These are phyloP conservation scores for Coniochaeta sp. DNA, from an alignment of 2,329 filamentous ascomycete species.

Conservation along the genomic window DNA sequence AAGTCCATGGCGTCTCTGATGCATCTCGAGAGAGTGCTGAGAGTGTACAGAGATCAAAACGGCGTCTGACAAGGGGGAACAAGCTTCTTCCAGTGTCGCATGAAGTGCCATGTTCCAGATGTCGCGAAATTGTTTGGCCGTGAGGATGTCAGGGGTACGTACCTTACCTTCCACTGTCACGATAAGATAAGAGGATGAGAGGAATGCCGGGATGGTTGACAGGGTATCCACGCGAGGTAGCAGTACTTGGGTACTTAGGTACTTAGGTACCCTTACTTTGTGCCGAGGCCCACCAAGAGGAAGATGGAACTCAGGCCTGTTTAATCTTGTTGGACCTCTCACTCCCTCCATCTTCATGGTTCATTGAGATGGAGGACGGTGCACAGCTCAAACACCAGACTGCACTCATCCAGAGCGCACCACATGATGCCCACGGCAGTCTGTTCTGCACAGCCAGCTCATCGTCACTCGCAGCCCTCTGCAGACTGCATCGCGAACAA, in stretches of 20 bases:
- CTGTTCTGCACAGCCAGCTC: background rate
- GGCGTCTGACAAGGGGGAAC: constrained; percentile 6
- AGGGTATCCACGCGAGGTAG: too few relatives aligned
- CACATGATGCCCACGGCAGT: background rate
- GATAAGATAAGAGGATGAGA: background rate
- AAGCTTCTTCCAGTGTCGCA: constrained; percentile 11
- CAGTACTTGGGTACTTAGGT: too few relatives aligned
- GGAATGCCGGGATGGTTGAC: too few relatives aligned
- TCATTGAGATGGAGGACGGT: too few relatives aligned
- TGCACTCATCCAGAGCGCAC: background rate
- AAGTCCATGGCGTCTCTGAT: constrained; percentile 47
- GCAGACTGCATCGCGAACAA: background rate
- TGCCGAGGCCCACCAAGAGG: too few relatives aligned
- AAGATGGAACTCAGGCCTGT: too few relatives aligned
- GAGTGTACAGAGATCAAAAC: constrained; percentile 5
- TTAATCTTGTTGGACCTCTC: too few relatives aligned
- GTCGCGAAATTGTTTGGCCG: constrained; percentile 22
- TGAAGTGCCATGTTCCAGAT: constrained; percentile 21
- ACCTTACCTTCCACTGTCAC: background rate
- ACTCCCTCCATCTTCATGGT: too few relatives aligned
- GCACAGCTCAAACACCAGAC: background rate
- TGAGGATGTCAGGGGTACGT: background rate
- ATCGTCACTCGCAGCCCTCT: background rate
- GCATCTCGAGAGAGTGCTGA: constrained; percentile 30
- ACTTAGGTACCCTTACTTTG: too few relatives aligned